These are phyloP conservation scores for Fusarium newnesense DNA, from an alignment of 2,329 filamentous ascomycete genomes.

Conservation along the genomic window DNA sequence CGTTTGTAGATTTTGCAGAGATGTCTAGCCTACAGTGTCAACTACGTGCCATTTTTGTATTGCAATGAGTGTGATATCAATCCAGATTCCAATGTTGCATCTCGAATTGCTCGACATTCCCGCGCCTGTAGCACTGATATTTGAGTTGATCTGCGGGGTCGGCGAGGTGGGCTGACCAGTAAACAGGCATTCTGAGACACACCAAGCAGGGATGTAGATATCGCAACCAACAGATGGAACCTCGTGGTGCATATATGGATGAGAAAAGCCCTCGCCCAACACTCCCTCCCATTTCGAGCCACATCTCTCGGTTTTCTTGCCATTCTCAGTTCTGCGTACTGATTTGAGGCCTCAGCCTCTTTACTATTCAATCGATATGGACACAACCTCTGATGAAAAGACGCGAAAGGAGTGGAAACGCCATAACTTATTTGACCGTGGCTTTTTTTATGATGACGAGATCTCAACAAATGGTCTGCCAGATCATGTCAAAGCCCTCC, in stretches of 20 bases:
- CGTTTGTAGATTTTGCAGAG: fast-evolving
- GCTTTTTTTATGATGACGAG: neutral
- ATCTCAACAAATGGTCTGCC: neutral
- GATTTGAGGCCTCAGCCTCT: neutral
- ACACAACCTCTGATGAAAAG: neutral
- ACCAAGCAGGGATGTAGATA: neutral
- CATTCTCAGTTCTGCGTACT: fast-evolving
- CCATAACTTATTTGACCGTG: neutral
- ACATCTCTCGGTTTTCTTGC: fast-evolving
- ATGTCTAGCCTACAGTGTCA: too few species aligned
- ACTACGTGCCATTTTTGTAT: fast-evolving
- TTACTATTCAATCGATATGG: neutral
- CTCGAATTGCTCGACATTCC: fast-evolving
- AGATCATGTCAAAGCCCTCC: neutral
- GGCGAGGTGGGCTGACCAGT: neutral
- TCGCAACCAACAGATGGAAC: neutral
- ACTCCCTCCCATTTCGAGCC: neutral
- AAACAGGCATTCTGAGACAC: neutral
- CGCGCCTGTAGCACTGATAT: neutral
- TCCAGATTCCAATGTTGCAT: fast-evolving
- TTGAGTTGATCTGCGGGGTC: neutral
- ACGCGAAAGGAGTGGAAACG: neutral
- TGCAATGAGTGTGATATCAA: fast-evolving
- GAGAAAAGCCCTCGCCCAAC: neutral
- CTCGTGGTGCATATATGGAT: neutral